Conservation (phyloP, 1,284 basidiomycete species). For the Cutaneotrichosporon spelunceum region DNA sequence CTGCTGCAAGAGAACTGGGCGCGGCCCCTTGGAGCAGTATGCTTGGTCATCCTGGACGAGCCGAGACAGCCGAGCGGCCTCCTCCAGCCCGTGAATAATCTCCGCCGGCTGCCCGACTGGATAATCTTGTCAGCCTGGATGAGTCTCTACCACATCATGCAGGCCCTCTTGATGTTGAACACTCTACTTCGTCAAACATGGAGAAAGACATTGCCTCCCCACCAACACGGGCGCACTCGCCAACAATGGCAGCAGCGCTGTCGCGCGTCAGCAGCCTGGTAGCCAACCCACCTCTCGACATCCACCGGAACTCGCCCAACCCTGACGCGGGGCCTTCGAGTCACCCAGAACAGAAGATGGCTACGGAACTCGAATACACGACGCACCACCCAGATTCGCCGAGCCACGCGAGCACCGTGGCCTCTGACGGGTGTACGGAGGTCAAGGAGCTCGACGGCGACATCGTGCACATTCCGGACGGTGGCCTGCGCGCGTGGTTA, state of each 20-base stretch:
- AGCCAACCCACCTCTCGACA: background rate
- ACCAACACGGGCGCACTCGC: background rate
- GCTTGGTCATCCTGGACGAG: background rate
- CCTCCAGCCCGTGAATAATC: background rate
- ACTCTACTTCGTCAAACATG: background rate
- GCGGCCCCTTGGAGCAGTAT: no score
- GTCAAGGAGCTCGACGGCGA: conserved; percentile 20
- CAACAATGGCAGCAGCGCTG: background rate
- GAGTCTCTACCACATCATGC: background rate
- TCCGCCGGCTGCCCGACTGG: background rate
- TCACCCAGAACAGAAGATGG: background rate
- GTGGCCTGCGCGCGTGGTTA: conserved; percentile 27
- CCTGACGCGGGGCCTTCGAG: background rate
- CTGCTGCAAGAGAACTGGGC: no score
- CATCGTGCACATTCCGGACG: conserved; percentile 26
- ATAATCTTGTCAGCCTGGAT: background rate
- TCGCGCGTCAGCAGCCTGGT: background rate
- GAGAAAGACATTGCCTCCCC: background rate
- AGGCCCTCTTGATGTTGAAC: background rate
- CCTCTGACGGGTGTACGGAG: conserved; percentile 3
- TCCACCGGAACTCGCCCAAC: background rate
- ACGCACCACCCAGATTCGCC: conserved; percentile 1
- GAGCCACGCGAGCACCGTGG: background rate
- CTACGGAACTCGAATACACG: background rate
- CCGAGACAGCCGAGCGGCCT: background rate